A percentile compares a stretch with the other conserved stretches of the same genome.
Conservation (phyloP, 2,329 filamentous ascomycete species). For the Clarireedia homoeocarpa region DNA sequence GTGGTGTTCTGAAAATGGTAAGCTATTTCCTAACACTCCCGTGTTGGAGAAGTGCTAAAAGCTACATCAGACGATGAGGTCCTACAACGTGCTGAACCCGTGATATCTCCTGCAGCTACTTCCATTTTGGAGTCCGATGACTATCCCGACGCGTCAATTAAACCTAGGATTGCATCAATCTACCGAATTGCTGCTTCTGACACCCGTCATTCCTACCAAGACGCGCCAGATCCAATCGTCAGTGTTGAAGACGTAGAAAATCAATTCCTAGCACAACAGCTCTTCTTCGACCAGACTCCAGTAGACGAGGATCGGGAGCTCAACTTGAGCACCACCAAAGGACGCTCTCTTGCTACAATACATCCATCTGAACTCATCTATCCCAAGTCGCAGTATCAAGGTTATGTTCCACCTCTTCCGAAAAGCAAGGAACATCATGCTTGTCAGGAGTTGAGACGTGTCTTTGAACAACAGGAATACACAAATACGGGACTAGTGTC, state of each 20-base stretch:
- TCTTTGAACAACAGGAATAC: neutral
- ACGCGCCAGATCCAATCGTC: too few species aligned
- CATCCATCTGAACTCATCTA: constrained; percentile 1
- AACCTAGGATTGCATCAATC: too few species aligned
- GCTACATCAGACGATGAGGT: too few species aligned
- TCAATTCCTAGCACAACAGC: neutral
- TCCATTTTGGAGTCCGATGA: too few species aligned
- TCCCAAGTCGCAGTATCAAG: constrained; percentile 14
- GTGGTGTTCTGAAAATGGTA: too few species aligned
- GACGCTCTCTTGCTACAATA: neutral
- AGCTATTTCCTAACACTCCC: too few species aligned
- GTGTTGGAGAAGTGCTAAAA: too few species aligned
- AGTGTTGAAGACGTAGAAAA: neutral
- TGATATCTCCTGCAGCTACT: too few species aligned
- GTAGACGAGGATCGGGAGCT: neutral
- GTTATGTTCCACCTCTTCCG: constrained; percentile 11
- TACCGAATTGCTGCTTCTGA: too few species aligned
- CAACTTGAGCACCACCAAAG: neutral
- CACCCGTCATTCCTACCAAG: too few species aligned
- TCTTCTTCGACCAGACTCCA: neutral
- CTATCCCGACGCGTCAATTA: too few species aligned
- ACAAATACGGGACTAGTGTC: neutral
- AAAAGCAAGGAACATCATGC: constrained; percentile 11
- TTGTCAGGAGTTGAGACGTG: constrained; percentile 2
- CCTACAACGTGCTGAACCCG: too few species aligned